A percentile compares a stretch with the other conserved stretches of the same genome.
phyloP scores from a whole-genome alignment of 2,329 filamentous ascomycete species.

The Fusarium sp. region DNA sequence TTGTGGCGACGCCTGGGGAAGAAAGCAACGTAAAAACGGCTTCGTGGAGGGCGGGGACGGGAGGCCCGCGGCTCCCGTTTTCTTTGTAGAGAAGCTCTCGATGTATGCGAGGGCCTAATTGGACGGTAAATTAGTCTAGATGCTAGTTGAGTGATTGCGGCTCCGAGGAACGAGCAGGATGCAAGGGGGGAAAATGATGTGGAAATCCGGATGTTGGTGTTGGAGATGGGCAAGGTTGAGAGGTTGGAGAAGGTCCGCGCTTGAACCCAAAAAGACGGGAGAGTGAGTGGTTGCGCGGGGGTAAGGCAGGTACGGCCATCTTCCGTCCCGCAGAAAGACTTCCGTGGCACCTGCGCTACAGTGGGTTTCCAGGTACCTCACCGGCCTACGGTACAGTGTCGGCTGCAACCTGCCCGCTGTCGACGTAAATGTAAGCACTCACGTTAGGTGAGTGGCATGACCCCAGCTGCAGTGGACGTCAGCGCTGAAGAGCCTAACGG shows the following conservation, averaged over 20 bases:
- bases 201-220: constrained; percentile 22
- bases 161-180: constrained; percentile 20
- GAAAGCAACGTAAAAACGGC: constrained; percentile 12
- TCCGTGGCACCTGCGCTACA: constrained; percentile 10
- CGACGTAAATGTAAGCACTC: constrained; percentile 7
- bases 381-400: not conserved
- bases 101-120: constrained; percentile 22
- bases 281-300: constrained; percentile 4
- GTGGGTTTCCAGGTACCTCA: constrained; percentile 10
- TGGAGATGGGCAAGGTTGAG: constrained; percentile 31
- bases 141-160: constrained; percentile 28
- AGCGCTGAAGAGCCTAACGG: constrained; percentile 1
- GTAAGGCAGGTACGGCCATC: constrained; percentile 17
- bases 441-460: constrained; percentile 1
- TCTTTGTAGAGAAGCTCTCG: constrained; percentile 13
- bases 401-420: not conserved
- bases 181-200: constrained; percentile 19
- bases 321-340: constrained; percentile 30
- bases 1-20: constrained; percentile 31
- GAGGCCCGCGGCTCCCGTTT: constrained; percentile 30
- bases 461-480: constrained; percentile 5
- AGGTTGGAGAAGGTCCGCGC: constrained; percentile 32
- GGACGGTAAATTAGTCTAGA: not conserved
- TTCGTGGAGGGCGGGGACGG: constrained; percentile 16
- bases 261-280: not conserved